Conservation (phyloP, 768 basidiomycete genomes). For the Psilocybe cubensis region DNA sequence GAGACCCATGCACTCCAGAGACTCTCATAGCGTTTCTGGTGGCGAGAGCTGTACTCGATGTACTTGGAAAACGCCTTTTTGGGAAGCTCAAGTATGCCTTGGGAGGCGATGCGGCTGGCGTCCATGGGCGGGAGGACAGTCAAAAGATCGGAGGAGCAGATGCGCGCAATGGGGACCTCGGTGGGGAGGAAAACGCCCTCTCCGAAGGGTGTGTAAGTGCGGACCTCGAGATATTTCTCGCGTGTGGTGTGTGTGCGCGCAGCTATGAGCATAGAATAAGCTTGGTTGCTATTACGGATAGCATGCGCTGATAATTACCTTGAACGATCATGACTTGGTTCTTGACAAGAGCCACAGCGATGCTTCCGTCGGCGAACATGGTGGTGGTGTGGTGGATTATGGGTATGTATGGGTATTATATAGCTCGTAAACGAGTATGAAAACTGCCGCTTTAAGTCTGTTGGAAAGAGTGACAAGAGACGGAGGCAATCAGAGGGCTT, state of each 20-base stretch:
- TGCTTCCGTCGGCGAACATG: slow-evolving; percentile 56
- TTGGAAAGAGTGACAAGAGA: slow-evolving; percentile 22
- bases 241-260: slow-evolving; percentile 54
- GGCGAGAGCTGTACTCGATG: slow-evolving; percentile 52
- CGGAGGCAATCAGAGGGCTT: slow-evolving; percentile 5
- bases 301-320: slow-evolving; percentile 44
- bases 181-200: slow-evolving; percentile 68
- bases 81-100: slow-evolving; percentile 70
- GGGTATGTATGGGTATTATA: background rate
- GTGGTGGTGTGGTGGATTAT: slow-evolving; percentile 5
- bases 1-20: slow-evolving; percentile 56
- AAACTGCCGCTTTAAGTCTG: slow-evolving; percentile 4
- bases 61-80: slow-evolving; percentile 62
- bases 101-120: slow-evolving; percentile 31
- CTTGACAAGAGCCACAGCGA: slow-evolving; percentile 72
- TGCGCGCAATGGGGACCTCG: slow-evolving; percentile 63
- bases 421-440: background rate
- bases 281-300: background rate
- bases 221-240: slow-evolving; percentile 68
- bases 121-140: slow-evolving; percentile 50
- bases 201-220: slow-evolving; percentile 66
- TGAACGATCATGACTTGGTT: slow-evolving; percentile 71
- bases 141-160: slow-evolving; percentile 60
- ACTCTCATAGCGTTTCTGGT: slow-evolving; percentile 59
- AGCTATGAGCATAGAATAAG: slow-evolving; percentile 39